Conservation (phyloP, 768 basidiomycete genomes). For the Trametes villosa region DNA sequence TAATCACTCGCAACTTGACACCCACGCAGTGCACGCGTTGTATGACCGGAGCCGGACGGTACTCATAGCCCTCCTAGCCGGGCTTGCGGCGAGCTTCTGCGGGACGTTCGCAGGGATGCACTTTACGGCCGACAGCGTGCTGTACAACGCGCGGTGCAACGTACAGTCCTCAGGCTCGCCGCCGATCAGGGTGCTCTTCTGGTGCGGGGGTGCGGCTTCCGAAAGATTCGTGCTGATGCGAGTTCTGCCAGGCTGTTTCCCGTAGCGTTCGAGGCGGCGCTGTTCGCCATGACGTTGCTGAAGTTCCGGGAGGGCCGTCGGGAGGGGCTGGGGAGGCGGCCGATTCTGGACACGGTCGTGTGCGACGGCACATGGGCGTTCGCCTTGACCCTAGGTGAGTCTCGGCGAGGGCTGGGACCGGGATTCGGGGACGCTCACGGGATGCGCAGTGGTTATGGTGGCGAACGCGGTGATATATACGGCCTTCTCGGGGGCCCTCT, state of each 20-base stretch:
- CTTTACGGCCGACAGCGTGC: not conserved
- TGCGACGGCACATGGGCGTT: slow-evolving; percentile 21
- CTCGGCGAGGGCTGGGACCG: not conserved
- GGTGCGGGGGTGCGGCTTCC: not conserved
- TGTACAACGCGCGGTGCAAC: not conserved
- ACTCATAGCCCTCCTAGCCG: not conserved
- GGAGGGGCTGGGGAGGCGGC: not conserved
- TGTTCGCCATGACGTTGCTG: slow-evolving; percentile 13
- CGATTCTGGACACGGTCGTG: slow-evolving; percentile 1
- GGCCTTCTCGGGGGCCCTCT: slow-evolving; percentile 4
- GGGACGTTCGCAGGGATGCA: not conserved
- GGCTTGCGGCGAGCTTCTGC: not conserved
- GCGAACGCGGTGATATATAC: slow-evolving; percentile 23
- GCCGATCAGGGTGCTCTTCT: not conserved
- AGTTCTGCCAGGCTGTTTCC: not conserved
- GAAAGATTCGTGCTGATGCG: not conserved
- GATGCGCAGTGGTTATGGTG: slow-evolving; percentile 11
- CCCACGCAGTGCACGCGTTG: slow-evolving; percentile 1
- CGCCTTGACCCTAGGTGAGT: slow-evolving; percentile 9
- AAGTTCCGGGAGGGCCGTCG: slow-evolving; percentile 4
- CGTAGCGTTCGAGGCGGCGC: slow-evolving; percentile 4
- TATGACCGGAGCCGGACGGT: slow-evolving; percentile 6
- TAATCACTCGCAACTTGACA: not conserved
- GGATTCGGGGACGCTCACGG: not conserved
- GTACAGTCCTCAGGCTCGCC: not conserved